Evolutionary conservation across 169 alveolate genomes (phyloP), one percentile per base, ranked within the genome.

Genomic region (Plasmodium ovale): DNA sequence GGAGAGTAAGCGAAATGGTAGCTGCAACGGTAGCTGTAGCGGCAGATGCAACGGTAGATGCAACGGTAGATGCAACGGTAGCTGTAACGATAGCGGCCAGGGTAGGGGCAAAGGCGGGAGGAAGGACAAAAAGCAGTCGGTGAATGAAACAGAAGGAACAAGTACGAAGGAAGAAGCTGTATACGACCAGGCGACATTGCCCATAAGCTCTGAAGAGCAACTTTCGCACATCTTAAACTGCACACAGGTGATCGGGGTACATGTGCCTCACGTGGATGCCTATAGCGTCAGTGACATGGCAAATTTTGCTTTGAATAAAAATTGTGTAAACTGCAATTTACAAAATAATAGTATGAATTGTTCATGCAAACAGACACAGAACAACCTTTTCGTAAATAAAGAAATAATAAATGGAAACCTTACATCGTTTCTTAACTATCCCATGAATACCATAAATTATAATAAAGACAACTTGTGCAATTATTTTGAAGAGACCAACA

Each of bases 361-460:
- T 47, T 27, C 25, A 27, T 67, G 42, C 23, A 67, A 67, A 39
- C 2, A 14, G 6, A 16, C 21, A 19, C 19, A 67, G 16, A 67
- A 39, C 12, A 25, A 39, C 21, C 49, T n/a, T 49, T 23, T 12
- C 9, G 27, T 49, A 27, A 69, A 69, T 69, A 69, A 69, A 69
- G 82, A 69, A 23, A n/a, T 49, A 47, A 47, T 23, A 25, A 69
- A 69, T 69, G 29, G 23, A 7, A 69, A 69, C n/a, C 23, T 69
- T 6, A 69, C 64, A 10, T 29, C 60, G 12, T 47, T 69, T 23
- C 0, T 21, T 2, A 47, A 69, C 27, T 69, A n/a, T 51, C 65
- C 82, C 7, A 64, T 31, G 25, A 69, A 27, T 49, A 69, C 65
- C n/a, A 23, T 69, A 49, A 69, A 29, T 44, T 69, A 69, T 71